A percentile compares a stretch with the other conserved stretches of the same genome.
These are phyloP conservation scores for Calonectria pseudoturangicola DNA, from an alignment of 2,329 filamentous ascomycete species.

Conservation along the genomic window DNA sequence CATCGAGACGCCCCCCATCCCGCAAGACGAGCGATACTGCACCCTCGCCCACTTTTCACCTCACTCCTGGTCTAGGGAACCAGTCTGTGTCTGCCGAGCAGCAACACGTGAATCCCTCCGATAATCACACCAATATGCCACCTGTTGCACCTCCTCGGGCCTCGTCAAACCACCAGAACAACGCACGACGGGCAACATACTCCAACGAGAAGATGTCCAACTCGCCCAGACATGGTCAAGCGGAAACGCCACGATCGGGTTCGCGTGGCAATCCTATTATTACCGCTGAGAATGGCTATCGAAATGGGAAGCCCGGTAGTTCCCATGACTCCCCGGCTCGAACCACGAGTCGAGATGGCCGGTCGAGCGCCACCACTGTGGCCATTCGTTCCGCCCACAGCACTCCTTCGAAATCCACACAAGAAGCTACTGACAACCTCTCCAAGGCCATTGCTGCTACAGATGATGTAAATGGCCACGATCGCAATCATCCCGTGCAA, in stretches of 20 bases:
- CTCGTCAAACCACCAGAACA: constrained; percentile 78
- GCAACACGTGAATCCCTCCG: constrained; percentile 66
- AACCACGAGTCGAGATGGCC: constrained; percentile 63
- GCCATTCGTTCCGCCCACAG: constrained; percentile 67
- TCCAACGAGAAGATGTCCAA: constrained; percentile 66
- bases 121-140: constrained; percentile 76
- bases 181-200: constrained; percentile 66
- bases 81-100: constrained; percentile 64
- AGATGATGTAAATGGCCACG: constrained; percentile 57
- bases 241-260: constrained; percentile 60
- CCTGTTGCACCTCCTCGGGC: constrained; percentile 87
- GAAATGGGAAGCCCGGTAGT: constrained; percentile 55
- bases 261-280: constrained; percentile 58
- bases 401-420: constrained; percentile 74
- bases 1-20: constrained; percentile 71
- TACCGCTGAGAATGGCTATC: constrained; percentile 54
- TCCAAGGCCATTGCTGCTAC: constrained; percentile 78
- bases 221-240: constrained; percentile 64
- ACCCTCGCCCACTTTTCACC: constrained; percentile 59
- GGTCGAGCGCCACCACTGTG: constrained; percentile 61
- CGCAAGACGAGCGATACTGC: constrained; percentile 72
- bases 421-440: constrained; percentile 87
- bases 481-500: constrained; percentile 51
- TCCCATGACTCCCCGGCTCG: constrained; percentile 63
- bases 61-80: constrained; percentile 68